A percentile compares a stretch with the other conserved stretches of the same genome.
Conservation (phyloP, 208 protist species). For the Crithidia acanthocephali region DNA sequence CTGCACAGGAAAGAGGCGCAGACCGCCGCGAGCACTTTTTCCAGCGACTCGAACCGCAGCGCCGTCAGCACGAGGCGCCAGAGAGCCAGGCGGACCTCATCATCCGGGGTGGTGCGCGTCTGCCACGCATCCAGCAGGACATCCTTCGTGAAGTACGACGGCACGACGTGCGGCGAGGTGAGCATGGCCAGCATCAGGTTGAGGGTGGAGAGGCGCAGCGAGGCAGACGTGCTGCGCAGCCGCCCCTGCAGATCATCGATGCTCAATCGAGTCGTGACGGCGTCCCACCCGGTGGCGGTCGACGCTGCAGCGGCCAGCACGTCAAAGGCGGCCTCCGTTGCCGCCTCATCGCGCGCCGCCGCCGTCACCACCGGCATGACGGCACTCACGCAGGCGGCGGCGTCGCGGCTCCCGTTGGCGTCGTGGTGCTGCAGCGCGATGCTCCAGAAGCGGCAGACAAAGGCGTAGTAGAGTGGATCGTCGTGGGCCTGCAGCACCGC, state of each 20-base stretch:
- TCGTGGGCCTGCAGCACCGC: conserved; percentile 29
- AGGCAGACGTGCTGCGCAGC: conserved; percentile 32
- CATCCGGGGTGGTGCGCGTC: conserved; percentile 45
- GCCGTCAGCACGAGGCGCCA: conserved; percentile 45
- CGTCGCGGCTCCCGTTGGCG: conserved; percentile 48
- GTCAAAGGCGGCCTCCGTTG: conserved; percentile 53
- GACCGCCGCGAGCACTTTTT: conserved; percentile 25
- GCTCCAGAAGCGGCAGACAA: conserved; percentile 66
- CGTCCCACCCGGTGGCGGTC: conserved; percentile 53
- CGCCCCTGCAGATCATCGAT: conserved; percentile 35
- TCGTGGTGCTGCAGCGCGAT: conserved; percentile 57
- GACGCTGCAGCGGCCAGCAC: conserved; percentile 54
- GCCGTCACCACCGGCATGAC: conserved; percentile 20
- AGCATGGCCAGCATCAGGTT: conserved; percentile 45
- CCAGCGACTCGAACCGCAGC: conserved; percentile 20
- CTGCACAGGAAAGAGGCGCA: conserved; percentile 74
- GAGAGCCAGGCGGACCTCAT: conserved; percentile 50
- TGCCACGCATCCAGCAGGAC: conserved; percentile 64
- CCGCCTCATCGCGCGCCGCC: conserved; percentile 17
- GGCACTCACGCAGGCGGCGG: conserved; percentile 43
- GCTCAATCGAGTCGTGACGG: conserved; percentile 26
- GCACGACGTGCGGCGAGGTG: conserved; percentile 47
- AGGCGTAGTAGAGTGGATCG: conserved; percentile 52
- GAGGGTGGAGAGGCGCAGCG: conserved; percentile 40
- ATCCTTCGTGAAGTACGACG: conserved; percentile 38